A percentile compares a stretch with the other conserved stretches of the same genome.
Conservation (phyloP, 2,329 filamentous ascomycete species). For the Alternaria arborescens region DNA sequence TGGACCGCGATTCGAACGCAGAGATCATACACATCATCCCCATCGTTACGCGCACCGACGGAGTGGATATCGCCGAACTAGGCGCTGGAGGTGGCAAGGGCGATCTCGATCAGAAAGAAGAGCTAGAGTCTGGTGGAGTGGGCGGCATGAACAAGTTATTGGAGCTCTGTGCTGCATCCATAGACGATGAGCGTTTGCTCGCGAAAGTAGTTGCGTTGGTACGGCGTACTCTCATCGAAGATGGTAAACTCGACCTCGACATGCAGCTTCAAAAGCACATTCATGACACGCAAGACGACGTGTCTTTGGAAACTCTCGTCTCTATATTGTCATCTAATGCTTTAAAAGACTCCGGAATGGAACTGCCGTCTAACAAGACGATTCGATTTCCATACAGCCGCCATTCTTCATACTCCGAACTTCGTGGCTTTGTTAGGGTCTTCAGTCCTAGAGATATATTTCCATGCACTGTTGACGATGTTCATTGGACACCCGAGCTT, state of each 20-base stretch:
- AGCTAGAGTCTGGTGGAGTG: conserved; percentile 67
- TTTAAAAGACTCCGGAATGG: conserved; percentile 2
- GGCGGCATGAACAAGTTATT: conserved; percentile 62
- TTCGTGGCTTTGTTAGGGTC: conserved; percentile 72
- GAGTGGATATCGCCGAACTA: conserved; percentile 72
- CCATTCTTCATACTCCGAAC: conserved; percentile 85
- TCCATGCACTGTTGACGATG: conserved; percentile 75
- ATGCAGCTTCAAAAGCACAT: conserved; percentile 36
- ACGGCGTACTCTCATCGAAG: conserved; percentile 26
- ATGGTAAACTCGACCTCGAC: conserved; percentile 37
- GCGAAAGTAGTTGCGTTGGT: conserved; percentile 50
- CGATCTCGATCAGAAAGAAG: conserved; percentile 73
- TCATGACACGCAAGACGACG: conserved; percentile 30
- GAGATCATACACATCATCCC: conserved; percentile 79
- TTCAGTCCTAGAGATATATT: conserved; percentile 80
- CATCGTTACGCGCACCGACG: conserved; percentile 73
- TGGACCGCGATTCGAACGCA: conserved; percentile 55
- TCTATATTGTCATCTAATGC: conserved; percentile 33
- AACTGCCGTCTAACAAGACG: conserved; percentile 21
- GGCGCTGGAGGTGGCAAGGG: conserved; percentile 82
- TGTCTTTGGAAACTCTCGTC: conserved; percentile 47
- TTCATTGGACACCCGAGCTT: conserved; percentile 68
- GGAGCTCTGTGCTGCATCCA: conserved; percentile 57
- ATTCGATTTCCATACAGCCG: conserved; percentile 82
- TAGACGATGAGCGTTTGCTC: conserved; percentile 47